Evolutionary conservation across 441 rosid genomes (phyloP).

Genomic region (Erodium trifolium): DNA sequence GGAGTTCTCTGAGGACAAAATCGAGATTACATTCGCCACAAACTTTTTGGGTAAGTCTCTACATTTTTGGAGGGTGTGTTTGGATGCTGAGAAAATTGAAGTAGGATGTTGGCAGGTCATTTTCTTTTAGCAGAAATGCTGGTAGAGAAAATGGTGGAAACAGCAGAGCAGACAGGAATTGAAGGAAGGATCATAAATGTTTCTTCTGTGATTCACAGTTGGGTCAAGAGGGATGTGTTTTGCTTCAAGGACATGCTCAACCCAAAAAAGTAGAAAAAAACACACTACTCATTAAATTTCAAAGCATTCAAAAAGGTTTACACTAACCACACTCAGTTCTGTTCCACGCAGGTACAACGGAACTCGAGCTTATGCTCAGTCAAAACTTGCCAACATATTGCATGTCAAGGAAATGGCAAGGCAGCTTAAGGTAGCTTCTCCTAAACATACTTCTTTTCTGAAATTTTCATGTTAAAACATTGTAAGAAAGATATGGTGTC

Average conservation of each 20-base stretch:
- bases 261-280: constrained; percentile 50
- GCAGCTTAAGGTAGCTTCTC: constrained; percentile 50
- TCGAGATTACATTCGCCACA: constrained; percentile 87
- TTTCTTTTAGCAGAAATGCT: constrained; percentile 71
- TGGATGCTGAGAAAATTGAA: neutral
- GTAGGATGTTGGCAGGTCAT: constrained; percentile 55
- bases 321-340: neutral
- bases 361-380: constrained; percentile 76
- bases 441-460: neutral
- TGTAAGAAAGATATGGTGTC: neutral
- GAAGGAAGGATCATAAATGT: constrained; percentile 79
- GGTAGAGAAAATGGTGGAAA: constrained; percentile 67
- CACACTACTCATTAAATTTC: neutral
- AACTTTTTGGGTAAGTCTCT: constrained; percentile 62
- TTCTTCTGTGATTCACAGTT: constrained; percentile 76
- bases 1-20: constrained; percentile 87
- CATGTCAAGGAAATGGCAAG: constrained; percentile 72
- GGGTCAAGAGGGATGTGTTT: constrained; percentile 63
- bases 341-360: constrained; percentile 53
- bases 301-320: neutral
- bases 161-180: constrained; percentile 53
- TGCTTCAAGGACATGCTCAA: constrained; percentile 49
- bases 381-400: constrained; percentile 69
- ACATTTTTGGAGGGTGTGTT: neutral
- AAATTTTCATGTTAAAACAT: neutral